Conservation (phyloP, 768 basidiomycete species). For the Wakefieldia striispora region DNA sequence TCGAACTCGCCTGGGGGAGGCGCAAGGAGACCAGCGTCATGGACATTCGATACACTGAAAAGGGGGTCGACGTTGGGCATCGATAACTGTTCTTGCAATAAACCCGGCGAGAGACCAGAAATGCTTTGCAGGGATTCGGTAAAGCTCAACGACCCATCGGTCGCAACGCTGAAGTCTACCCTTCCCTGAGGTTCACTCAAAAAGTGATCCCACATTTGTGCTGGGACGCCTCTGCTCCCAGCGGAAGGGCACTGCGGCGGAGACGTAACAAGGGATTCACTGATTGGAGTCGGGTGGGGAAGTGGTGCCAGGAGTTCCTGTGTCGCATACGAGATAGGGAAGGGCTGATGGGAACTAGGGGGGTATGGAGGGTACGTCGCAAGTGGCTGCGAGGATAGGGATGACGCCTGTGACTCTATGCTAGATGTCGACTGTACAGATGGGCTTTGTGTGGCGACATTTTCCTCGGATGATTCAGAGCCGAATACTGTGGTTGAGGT, state of each 20-base stretch:
- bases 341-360: conserved; percentile 12
- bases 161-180: conserved; percentile 14
- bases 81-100: conserved; percentile 32
- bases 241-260: conserved; percentile 2
- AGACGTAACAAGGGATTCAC: conserved; percentile 1
- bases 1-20: conserved; percentile 40
- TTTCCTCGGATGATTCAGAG: conserved; percentile 16
- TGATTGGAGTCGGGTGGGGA: background rate
- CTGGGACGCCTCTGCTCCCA: background rate
- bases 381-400: conserved; percentile 13
- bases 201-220: conserved; percentile 11
- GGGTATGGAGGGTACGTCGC: background rate
- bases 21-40: conserved; percentile 27
- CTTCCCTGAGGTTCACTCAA: conserved; percentile 4
- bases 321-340: conserved; percentile 6
- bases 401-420: conserved; percentile 18
- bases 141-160: conserved; percentile 8
- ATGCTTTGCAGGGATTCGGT: background rate
- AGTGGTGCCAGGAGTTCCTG: conserved; percentile 6
- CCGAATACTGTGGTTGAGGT: conserved; percentile 47
- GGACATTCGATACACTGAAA: conserved; percentile 35
- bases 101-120: conserved; percentile 11
- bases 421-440: conserved; percentile 8
- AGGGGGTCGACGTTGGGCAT: conserved; percentile 33
- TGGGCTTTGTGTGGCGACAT: conserved; percentile 11